A percentile compares a stretch with the other conserved stretches of the same genome.
Conservation (phyloP, 129 eudicot genomes). For the Sambucus nigra region DNA sequence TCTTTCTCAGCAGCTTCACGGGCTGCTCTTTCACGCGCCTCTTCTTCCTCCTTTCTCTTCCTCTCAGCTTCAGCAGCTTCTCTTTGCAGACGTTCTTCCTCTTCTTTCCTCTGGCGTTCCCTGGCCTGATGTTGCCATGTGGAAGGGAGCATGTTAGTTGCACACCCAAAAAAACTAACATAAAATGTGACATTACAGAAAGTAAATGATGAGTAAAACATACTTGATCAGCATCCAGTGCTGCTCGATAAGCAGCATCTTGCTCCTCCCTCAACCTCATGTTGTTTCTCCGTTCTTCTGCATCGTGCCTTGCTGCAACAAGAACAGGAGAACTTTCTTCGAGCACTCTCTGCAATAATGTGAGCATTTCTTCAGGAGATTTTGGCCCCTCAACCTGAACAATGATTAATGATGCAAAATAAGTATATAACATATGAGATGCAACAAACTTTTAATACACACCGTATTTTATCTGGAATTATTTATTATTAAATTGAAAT, state of each 20-base stretch:
- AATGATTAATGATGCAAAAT: no score
- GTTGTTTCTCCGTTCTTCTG: constrained; percentile 87
- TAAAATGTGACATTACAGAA: background rate
- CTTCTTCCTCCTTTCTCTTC: constrained; percentile 81
- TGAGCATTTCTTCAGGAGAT: constrained; percentile 78
- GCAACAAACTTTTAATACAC: no score
- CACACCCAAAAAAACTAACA: background rate
- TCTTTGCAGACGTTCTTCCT: constrained; percentile 64
- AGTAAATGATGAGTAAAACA: background rate
- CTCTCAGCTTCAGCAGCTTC: constrained; percentile 95
- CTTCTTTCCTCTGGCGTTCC: constrained; percentile 82
- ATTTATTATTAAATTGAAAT: no score
- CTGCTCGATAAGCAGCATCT: constrained; percentile 97
- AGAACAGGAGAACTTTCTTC: constrained; percentile 97
- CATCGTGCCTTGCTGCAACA: constrained; percentile 86
- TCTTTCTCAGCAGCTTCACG: constrained; percentile 92
- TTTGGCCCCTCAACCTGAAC: constrained; percentile 90
- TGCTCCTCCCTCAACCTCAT: constrained; percentile 91
- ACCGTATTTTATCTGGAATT: no score
- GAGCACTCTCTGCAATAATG: constrained; percentile 71
- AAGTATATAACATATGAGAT: no score
- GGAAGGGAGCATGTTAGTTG: background rate
- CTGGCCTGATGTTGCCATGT: constrained; percentile 50
- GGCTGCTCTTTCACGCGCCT: constrained; percentile 79
- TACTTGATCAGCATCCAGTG: constrained; percentile 99